A percentile compares a stretch with the other conserved stretches of the same genome.
These are phyloP conservation scores for Polymyxa betae DNA, from an alignment of 208 protist genomes.

Conservation along the genomic window DNA sequence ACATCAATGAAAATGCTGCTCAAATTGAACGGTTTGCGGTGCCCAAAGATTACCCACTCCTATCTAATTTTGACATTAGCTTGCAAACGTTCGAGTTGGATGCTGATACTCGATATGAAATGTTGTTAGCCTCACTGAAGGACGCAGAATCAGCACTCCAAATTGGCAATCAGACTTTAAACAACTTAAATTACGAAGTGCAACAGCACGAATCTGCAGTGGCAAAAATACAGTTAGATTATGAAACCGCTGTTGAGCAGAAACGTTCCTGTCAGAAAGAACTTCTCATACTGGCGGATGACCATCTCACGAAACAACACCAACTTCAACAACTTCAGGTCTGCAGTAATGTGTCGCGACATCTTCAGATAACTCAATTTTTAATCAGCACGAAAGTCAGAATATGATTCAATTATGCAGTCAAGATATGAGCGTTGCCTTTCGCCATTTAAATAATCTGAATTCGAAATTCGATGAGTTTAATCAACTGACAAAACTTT, in stretches of 20 bases:
- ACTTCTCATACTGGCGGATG: not conserved
- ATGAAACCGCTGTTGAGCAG: not conserved
- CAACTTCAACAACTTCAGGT: not conserved
- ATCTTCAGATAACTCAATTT: not conserved
- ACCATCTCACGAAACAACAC: not conserved
- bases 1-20: not conserved
- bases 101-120: not conserved
- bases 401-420: not conserved
- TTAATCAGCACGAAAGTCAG: not conserved
- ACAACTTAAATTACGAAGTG: not conserved
- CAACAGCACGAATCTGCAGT: not conserved
- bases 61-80: not conserved
- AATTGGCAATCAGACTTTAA: not conserved
- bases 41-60: not conserved
- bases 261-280: not conserved
- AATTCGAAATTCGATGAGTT: too few relatives aligned
- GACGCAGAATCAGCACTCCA: not conserved
- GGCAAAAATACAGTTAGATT: not conserved
- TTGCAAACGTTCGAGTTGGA: not conserved
- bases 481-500: too few relatives aligned
- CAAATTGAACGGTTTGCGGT: not conserved
- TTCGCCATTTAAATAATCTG: too few relatives aligned
- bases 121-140: not conserved
- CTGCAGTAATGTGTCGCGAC: not conserved
- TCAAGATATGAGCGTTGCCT: not conserved